phyloP scores from a whole-genome alignment of 2,329 filamentous ascomycete genomes.

The Apiospora marii region DNA sequence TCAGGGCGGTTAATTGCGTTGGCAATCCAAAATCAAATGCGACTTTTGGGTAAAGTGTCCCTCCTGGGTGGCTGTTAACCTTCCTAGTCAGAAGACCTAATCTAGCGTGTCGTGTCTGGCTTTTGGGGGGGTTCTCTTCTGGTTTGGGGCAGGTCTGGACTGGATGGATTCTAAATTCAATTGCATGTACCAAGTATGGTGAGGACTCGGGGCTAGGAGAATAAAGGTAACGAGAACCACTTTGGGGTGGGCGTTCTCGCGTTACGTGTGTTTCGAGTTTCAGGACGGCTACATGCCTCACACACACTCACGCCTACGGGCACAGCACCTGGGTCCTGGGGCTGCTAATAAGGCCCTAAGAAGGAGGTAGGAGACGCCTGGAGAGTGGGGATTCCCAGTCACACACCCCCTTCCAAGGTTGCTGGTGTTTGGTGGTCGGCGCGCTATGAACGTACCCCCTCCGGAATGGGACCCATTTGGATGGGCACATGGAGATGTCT shows the following conservation, averaged over 20 bases:
- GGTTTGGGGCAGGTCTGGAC: neutral
- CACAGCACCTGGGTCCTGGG: neutral
- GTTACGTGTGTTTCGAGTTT: constrained; percentile 21
- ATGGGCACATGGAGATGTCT: neutral
- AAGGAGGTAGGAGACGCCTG: constrained; percentile 1
- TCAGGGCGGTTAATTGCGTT: constrained; percentile 16
- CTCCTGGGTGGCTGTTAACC: constrained; percentile 20
- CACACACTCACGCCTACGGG: neutral
- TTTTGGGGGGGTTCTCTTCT: neutral
- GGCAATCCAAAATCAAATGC: constrained; percentile 4
- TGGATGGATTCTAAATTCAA: constrained; percentile 10
- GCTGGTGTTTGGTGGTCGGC: constrained; percentile 17
- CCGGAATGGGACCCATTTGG: constrained; percentile 2
- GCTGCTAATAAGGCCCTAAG: constrained; percentile 20
- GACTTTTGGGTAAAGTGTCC: constrained; percentile 19
- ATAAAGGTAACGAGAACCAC: constrained; percentile 21
- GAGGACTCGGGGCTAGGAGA: constrained; percentile 19
- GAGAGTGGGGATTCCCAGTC: constrained; percentile 10
- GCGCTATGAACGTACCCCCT: constrained; percentile 17
- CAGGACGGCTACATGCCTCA: constrained; percentile 13
- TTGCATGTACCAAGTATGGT: constrained; percentile 6
- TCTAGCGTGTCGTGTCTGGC: constrained; percentile 16
- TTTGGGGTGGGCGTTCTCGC: constrained; percentile 9
- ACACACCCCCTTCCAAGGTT: constrained; percentile 20
- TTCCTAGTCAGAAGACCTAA: constrained; percentile 20